Evolutionary conservation across 2,329 filamentous ascomycete genomes (phyloP).

Genomic region (Microthyrium microscopicum): DNA sequence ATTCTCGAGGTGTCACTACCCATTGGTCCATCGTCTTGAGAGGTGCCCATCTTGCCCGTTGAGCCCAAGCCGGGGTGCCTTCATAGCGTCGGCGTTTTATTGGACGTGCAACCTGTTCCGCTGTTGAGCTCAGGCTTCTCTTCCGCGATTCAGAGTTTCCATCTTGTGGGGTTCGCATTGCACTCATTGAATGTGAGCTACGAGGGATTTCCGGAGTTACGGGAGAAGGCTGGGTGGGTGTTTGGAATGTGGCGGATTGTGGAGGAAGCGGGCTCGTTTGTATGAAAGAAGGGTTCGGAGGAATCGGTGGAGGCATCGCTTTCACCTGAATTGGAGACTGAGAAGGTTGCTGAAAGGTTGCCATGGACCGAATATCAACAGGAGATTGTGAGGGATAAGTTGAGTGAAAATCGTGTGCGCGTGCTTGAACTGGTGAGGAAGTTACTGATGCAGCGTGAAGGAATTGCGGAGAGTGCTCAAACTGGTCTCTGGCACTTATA

Average conservation of each 20-base stretch:
- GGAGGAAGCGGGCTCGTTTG: no score
- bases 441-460: no score
- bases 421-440: no score
- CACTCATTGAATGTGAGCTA: neutral
- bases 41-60: constrained; percentile 2
- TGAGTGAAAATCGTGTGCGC: no score
- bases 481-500: neutral
- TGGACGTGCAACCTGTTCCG: constrained; percentile 1
- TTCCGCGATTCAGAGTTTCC: neutral
- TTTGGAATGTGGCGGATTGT: constrained; percentile 1
- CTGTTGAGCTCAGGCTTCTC: neutral
- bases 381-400: no score
- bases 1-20: neutral
- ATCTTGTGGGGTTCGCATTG: neutral
- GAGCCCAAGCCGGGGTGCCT: constrained; percentile 1
- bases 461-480: no score
- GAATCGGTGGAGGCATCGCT: no score
- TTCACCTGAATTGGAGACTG: no score
- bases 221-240: constrained; percentile 5
- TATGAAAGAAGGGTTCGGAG: no score
- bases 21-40: neutral
- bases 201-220: constrained; percentile 1
- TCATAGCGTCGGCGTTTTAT: neutral
- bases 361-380: no score
- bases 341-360: no score